Conservation (phyloP, 331 rosid species). For the Rhamnella rubrinervis region DNA sequence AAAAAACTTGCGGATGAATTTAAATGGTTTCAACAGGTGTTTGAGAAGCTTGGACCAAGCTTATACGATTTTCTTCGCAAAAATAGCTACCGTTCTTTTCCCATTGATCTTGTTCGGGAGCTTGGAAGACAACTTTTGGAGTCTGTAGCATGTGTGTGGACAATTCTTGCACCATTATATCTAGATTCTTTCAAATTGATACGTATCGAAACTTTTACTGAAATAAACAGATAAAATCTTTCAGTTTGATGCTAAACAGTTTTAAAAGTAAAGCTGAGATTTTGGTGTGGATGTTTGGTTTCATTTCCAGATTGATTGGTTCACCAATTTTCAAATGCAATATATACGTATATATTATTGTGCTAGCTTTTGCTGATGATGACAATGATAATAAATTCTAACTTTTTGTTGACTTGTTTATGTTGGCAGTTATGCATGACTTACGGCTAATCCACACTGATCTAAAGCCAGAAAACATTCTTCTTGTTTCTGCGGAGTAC, state of each 20-base stretch:
- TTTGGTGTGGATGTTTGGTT: slow-evolving; percentile 15
- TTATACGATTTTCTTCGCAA: slow-evolving; percentile 88
- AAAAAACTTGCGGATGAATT: slow-evolving; percentile 75
- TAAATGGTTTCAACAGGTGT: slow-evolving; percentile 83
- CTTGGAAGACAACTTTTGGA: slow-evolving; percentile 90
- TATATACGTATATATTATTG: slow-evolving; percentile 3
- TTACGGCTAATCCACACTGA: slow-evolving; percentile 78
- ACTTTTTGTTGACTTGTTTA: slow-evolving; percentile 13
- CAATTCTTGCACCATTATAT: slow-evolving; percentile 59
- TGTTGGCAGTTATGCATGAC: slow-evolving; percentile 75
- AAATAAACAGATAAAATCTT: too few species aligned
- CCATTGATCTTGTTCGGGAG: slow-evolving; percentile 90
- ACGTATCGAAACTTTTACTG: background rate
- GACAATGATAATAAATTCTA: background rate
- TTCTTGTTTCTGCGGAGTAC: slow-evolving; percentile 61
- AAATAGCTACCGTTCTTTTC: slow-evolving; percentile 87
- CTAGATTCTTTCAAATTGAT: slow-evolving; percentile 24
- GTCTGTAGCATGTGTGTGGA: slow-evolving; percentile 94
- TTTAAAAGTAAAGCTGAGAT: slow-evolving; percentile 19
- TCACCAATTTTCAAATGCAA: slow-evolving; percentile 14
- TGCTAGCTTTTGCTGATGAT: slow-evolving; percentile 3
- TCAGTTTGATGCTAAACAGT: slow-evolving; percentile 20
- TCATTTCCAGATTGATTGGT: slow-evolving; percentile 13
- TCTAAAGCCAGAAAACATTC: slow-evolving; percentile 81
- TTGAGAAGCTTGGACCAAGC: slow-evolving; percentile 97